These are phyloP conservation scores for Populus alba DNA, from an alignment of 345 rosid species.

Conservation along the genomic window DNA sequence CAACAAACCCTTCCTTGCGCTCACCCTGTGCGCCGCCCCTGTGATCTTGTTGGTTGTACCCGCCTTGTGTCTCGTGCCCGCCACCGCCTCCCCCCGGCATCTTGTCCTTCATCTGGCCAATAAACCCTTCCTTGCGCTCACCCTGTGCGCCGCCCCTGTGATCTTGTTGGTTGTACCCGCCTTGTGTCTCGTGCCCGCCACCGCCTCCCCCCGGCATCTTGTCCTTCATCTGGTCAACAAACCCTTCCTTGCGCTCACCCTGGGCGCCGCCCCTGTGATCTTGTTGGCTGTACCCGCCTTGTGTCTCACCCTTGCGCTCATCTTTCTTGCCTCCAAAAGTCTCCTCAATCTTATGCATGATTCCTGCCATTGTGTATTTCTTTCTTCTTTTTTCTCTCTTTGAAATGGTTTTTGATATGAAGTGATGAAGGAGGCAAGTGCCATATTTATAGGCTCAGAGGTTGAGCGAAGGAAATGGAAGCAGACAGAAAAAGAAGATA, in stretches of 20 bases:
- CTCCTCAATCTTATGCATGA: slow-evolving; percentile 60
- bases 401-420: neutral
- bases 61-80: neutral
- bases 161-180: neutral
- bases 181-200: slow-evolving; percentile 12
- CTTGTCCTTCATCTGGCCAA: slow-evolving; percentile 49
- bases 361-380: slow-evolving; percentile 41
- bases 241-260: slow-evolving; percentile 42
- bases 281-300: slow-evolving; percentile 3
- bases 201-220: slow-evolving; percentile 38
- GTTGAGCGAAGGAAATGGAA: neutral
- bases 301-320: slow-evolving; percentile 6
- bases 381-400: neutral
- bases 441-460: neutral
- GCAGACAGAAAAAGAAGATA: neutral
- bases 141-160: slow-evolving; percentile 2
- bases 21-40: slow-evolving; percentile 15
- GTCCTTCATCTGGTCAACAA: slow-evolving; percentile 40
- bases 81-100: slow-evolving; percentile 29
- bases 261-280: slow-evolving; percentile 8
- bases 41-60: neutral
- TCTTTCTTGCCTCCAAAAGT: slow-evolving; percentile 61
- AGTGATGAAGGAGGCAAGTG: neutral
- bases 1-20: slow-evolving; percentile 44
- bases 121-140: slow-evolving; percentile 43